Evolutionary conservation across 495 filamentous ascomycete genomes (phyloP).

Genomic region (Chaetomium cochliodes): DNA sequence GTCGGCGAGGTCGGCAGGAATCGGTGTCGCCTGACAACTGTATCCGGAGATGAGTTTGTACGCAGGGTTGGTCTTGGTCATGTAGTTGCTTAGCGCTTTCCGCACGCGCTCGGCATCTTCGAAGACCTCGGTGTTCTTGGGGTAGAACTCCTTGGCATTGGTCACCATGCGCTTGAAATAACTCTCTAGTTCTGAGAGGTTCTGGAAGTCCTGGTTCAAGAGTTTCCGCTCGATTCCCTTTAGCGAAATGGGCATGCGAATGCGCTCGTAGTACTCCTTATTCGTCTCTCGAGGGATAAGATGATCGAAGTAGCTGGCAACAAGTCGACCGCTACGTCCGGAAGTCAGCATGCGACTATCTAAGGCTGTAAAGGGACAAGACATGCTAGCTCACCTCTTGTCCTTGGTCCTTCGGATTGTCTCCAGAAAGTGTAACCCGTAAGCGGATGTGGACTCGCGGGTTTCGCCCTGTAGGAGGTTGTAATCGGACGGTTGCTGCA

Average conservation of each 20-base stretch:
- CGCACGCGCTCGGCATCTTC: conserved; percentile 73
- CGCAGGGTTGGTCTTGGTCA: conserved; percentile 72
- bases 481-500: conserved; percentile 33
- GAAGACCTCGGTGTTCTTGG: conserved; percentile 61
- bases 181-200: conserved; percentile 62
- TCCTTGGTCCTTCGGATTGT: conserved; percentile 65
- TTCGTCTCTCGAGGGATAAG: conserved; percentile 62
- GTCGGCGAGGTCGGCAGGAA: conserved; percentile 46
- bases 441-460: conserved; percentile 61
- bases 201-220: conserved; percentile 58
- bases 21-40: conserved; percentile 60
- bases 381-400: conserved; percentile 58
- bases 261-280: conserved; percentile 71
- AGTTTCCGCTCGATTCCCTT: conserved; percentile 73
- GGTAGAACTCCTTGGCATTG: conserved; percentile 73
- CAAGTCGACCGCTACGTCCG: conserved; percentile 58
- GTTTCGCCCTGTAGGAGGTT: conserved; percentile 54
- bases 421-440: conserved; percentile 64
- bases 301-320: conserved; percentile 68
- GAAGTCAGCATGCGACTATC: conserved; percentile 19
- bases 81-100: conserved; percentile 71
- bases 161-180: conserved; percentile 75
- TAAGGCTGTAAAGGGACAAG: neutral
- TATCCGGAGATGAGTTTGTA: conserved; percentile 59
- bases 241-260: conserved; percentile 71